Base-by-base conservation (phyloP, 495 filamentous ascomycete genomes). In the Annulohypoxylon moriforme region DNA sequence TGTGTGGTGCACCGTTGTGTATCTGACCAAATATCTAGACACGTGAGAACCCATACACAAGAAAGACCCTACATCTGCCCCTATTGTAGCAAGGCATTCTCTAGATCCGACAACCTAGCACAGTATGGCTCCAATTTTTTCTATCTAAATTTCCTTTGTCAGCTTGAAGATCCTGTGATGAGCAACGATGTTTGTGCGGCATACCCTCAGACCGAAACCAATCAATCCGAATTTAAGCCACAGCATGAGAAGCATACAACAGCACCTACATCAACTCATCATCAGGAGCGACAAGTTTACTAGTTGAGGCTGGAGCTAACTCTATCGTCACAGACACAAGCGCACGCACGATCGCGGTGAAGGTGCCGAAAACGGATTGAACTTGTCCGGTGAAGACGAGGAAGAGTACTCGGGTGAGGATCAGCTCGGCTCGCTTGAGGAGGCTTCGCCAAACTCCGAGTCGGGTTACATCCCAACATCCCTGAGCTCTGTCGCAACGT, bases 1-100 rank as follows among this genome's bases (percentile, higher is more conserved):
- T 73, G 40, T 69, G 58, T 75, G 77, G 72, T 80, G 77, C 68
- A 75, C 73, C 77, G 72, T 73, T 72, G 67, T 79, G 75, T 79
- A 83, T 83, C 86, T 88, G 80, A 86, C 84, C 79, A 81, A 82
- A 85, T 83, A 86, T 91, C 81, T 80, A 97, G 94, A 85, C 96
- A 99, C 86, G 96, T 99, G 81, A 92, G 96, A 80, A 99, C 96
- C 77, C 96, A 99, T 85, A 99, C 96, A 20, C 96, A 99, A 88
- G 96, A 99, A 85, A 91, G 95, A 85, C 96, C 96, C 73, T 99
- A 99, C 81, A 90, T 93, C 74, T 99, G 96, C 87, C 91, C 91
- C 76, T 92, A 96, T 80, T 99, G 96, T 89, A 97, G 90, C 87
- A 98, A 98, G 83, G 96, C 95, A 50, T 99, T 99, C 81, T 98